Evolutionary conservation across 2,329 filamentous ascomycete genomes (phyloP), one percentile per base, ranked within the genome.

Genomic region (Neopestalotiopsis sp.): DNA sequence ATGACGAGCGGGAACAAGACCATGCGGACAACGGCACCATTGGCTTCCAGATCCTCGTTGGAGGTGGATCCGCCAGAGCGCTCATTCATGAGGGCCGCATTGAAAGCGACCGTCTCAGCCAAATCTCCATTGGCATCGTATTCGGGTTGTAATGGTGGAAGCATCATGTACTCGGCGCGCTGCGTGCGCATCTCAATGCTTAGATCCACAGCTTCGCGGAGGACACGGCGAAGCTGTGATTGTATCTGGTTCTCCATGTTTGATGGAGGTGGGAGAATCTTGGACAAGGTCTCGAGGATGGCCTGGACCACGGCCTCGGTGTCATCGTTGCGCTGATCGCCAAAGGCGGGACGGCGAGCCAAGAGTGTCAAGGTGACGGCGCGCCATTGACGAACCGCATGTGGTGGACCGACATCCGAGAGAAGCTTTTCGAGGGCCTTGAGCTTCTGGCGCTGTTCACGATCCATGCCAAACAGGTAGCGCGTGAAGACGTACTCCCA

Each of bases 401-500:
- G 88, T 66, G 88, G 86, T 34, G 95, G 94, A 63, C 95, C 96
- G 74, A 97, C 93, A 78, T 99, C 96, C 24, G 89, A 88, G 38
- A 99, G 87, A 52, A 93, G 91, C 84, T 97, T 98, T 83, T 99
- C 97, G 9, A 99, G 88, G 42, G 92, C 91, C 84, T 99, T 98
- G 79, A 99, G 91, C 82, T 98, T 98, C 81, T 98, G 95, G 75
- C 96, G 90, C 82, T 99, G 96, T 81, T 98, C 96, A 75, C 95
- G 90, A 79, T 99, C 96, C 94, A 99, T 97, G 75, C 96, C 96
- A 79, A 99, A 99, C 32, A 99, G 90, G 80, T 99, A 99, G 72
- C 96, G 91, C 9, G 95, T 98, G 79, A 99, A 99, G 78, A 99
- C 91, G 77, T 97, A 98, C 81, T 99, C 96, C 95, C 95, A 99